Base-by-base conservation (phyloP, 148 eudicot genomes). In the Rhododendron griersonianum region DNA sequence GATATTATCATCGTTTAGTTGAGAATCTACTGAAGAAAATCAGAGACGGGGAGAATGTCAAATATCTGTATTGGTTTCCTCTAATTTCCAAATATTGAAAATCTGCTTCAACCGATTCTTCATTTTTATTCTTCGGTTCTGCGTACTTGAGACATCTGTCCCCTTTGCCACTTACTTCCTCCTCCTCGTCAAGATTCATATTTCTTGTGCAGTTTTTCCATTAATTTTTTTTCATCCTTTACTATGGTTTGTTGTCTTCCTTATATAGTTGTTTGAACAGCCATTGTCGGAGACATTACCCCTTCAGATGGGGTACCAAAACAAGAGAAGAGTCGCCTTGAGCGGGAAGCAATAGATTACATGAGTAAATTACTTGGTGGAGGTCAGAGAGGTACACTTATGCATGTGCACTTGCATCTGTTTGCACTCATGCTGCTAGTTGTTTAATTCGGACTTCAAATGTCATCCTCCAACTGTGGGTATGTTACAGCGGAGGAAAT, bases 251-350 rank as follows among this genome's bases (percentile, higher is more conserved):
- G 4, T 33, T 67, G 23, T 65, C 67, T 59, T 73, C 80, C 78
- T 73, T 67, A 76, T 63, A 37, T 30, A 65, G 45, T 85, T 85
- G 71, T 48, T 75, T 84, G 21, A n/a, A 87, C 85, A 97, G 99
- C 99, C 59, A 97, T 97, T 87, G 99, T 97, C 87, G 99, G 99
- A 30, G 99, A 97, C 88, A 97, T 97, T 83, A 94, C 99, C 85
- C 99, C 99, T 71, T 57, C 88, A 67, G 98, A 95, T 88, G 99
- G 98, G 81, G 84, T 97, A 73, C 93, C 99, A 30, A 97, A 95
- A 92, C 53, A 41, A 79, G 99, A 97, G 86, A 97, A 97, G 90
- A 92, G 91, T 87, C 95, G 98, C 6, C 90, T 87, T 84, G 98
- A 97, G 88, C 90, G 41, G 86, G 99, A 93, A 93, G 99, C 98